Base-by-base conservation (phyloP, 202 grass and related monocot species). In the Dendrocalamus latiflorus region DNA sequence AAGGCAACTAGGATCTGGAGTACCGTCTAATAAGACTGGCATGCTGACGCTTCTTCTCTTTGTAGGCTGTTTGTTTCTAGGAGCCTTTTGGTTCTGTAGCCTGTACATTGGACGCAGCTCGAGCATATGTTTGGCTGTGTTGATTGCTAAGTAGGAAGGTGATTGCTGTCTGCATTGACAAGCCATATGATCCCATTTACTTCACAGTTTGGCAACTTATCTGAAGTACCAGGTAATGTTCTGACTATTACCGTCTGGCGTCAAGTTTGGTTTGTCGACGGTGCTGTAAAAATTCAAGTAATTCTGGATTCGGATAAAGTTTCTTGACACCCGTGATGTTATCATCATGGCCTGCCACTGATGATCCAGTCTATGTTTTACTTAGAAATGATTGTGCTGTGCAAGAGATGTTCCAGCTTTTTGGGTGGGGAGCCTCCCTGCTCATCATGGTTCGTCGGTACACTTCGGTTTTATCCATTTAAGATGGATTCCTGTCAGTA, bases 101-200 rank as follows among this genome's bases (percentile, higher is more conserved):
- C 28, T 89, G 87, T 83, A 90, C 79, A 90, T 90, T 86, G 78
- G 80, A 34, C 38, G 59, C 88, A 77, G 83, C 79, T 69, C 17
- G 26, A 50, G 58, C 48, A 77, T 72, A 73, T 86, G 74, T 55
- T 83, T 79, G 68, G 67, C 70, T 70, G 63, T 62, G 78, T 76
- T 62, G 85, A 41, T 76, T 87, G 9, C 69, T 72, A 42, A 70
- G 78, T 81, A 75, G 78, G 74, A 68, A 65, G 60, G 83, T 67
- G 59, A 79, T 83, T 90, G 68, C 21, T 85, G 36, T 54, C 66
- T 62, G 34, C 37, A 47, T 53, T 85, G 62, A 70, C 54, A 63
- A 71, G 72, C 61, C 49, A 59, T 74, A 68, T 75, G 21, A 75
- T 67, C 50, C 25, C 16, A 3, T 14, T 50, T 81, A 61, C 33